Percentiles rank a stretch among this genome's conserved stretches.
These are phyloP conservation scores for Emericellopsis atlantica DNA, from an alignment of 2,329 filamentous ascomycete species.

Conservation along the genomic window DNA sequence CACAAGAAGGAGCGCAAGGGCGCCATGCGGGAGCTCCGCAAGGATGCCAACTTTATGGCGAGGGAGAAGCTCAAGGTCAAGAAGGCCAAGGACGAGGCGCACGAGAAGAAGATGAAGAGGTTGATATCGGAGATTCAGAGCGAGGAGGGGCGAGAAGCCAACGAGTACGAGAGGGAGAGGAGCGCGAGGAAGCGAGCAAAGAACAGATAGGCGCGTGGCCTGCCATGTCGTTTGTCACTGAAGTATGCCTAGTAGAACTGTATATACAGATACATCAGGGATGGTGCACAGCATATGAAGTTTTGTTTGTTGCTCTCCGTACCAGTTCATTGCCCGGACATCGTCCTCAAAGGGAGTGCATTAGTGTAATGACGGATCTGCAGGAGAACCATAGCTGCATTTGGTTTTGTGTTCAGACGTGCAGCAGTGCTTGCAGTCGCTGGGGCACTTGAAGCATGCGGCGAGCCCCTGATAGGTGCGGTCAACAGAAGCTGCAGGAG, in stretches of 20 bases:
- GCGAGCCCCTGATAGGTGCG: no score
- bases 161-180: conserved; percentile 83
- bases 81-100: conserved; percentile 83
- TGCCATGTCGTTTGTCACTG: neutral
- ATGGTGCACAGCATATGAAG: no score
- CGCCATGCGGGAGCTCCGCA: conserved; percentile 83
- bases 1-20: conserved; percentile 95
- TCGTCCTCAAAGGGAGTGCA: no score
- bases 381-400: no score
- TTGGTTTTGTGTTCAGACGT: no score
- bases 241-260: neutral
- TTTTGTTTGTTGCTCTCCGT: no score
- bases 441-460: no score
- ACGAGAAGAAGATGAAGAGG: conserved; percentile 92
- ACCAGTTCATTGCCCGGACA: no score
- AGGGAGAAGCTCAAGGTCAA: conserved; percentile 83
- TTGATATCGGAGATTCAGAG: conserved; percentile 92
- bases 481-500: no score
- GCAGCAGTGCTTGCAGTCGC: no score
- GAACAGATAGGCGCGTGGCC: conserved; percentile 18
- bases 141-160: conserved; percentile 76
- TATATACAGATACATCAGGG: no score
- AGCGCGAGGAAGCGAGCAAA: conserved; percentile 56
- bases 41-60: conserved; percentile 89
- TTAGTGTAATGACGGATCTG: no score